These are phyloP conservation scores for Penicillium diatomitis DNA, from an alignment of 495 filamentous ascomycete genomes.

Conservation along the genomic window DNA sequence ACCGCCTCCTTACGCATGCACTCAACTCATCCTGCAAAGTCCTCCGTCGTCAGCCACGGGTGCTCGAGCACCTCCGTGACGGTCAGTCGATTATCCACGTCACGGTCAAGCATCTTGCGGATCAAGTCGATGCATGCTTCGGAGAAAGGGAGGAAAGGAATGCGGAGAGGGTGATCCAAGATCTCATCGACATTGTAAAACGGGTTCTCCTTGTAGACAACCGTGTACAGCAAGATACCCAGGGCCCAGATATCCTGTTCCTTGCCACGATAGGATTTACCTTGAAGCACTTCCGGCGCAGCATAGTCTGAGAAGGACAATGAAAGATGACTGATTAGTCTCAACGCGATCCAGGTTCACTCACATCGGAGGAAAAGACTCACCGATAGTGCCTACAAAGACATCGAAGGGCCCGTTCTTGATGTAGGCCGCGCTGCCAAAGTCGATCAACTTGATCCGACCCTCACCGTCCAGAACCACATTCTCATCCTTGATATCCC, in stretches of 20 bases:
- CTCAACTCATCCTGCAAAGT: conserved; percentile 7
- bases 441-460: conserved; percentile 94
- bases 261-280: conserved; percentile 85
- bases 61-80: conserved; percentile 82
- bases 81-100: conserved; percentile 69
- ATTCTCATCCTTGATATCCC: conserved; percentile 99
- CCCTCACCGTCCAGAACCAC: conserved; percentile 93
- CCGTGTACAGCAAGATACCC: conserved; percentile 96
- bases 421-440: conserved; percentile 95
- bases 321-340: not conserved
- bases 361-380: conserved; percentile 15
- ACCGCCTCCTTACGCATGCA: not conserved
- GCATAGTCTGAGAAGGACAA: conserved; percentile 66
- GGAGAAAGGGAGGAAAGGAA: conserved; percentile 79
- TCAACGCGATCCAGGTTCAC: not conserved
- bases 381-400: conserved; percentile 97
- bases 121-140: conserved; percentile 87
- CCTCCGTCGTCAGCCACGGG: conserved; percentile 51
- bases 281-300: conserved; percentile 92
- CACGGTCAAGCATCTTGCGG: conserved; percentile 79
- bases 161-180: conserved; percentile 88
- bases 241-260: conserved; percentile 98
- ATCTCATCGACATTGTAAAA: conserved; percentile 99
- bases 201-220: conserved; percentile 98
- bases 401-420: conserved; percentile 98